phyloP scores from a whole-genome alignment of 345 rosid species.

The Odontarrhena argentea region DNA sequence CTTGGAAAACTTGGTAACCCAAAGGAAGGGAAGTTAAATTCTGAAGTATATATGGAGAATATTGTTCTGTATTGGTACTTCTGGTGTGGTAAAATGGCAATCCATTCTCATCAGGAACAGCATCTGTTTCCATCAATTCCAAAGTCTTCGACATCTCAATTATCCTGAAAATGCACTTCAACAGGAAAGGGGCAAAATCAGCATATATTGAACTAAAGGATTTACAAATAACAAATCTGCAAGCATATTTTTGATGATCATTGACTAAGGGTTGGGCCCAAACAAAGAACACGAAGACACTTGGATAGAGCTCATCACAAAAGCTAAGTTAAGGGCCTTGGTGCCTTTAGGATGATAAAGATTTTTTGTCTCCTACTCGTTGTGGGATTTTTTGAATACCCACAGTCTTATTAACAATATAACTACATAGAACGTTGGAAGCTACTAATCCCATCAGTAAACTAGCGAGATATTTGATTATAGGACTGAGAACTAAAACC shows the following conservation, averaged over 20 bases:
- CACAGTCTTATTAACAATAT: conserved; percentile 12
- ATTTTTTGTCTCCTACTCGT: not conserved
- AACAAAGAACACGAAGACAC: not conserved
- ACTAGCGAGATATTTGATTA: not conserved
- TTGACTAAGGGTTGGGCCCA: not conserved
- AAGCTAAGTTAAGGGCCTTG: conserved; percentile 13
- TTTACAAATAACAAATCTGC: conserved; percentile 2
- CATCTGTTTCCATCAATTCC: conserved; percentile 49
- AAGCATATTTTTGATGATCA: not conserved
- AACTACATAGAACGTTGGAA: conserved; percentile 13
- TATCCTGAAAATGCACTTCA: conserved; percentile 77
- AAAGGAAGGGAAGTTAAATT: conserved; percentile 87
- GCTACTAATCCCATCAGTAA: not conserved
- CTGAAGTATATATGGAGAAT: conserved; percentile 89
- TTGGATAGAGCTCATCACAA: conserved; percentile 1
- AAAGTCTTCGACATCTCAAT: conserved; percentile 72
- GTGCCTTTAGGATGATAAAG: conserved; percentile 1
- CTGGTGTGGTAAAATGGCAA: conserved; percentile 44
- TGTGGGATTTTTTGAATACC: conserved; percentile 11
- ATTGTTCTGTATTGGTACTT: conserved; percentile 54
- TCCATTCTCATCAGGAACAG: conserved; percentile 45
- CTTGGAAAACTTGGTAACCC: conserved; percentile 62
- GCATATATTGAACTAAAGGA: conserved; percentile 10
- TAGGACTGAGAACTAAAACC: conserved; percentile 3
- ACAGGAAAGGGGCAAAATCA: conserved; percentile 22